Conservation (phyloP, 306 rosid species). For the Abrus precatorius region DNA sequence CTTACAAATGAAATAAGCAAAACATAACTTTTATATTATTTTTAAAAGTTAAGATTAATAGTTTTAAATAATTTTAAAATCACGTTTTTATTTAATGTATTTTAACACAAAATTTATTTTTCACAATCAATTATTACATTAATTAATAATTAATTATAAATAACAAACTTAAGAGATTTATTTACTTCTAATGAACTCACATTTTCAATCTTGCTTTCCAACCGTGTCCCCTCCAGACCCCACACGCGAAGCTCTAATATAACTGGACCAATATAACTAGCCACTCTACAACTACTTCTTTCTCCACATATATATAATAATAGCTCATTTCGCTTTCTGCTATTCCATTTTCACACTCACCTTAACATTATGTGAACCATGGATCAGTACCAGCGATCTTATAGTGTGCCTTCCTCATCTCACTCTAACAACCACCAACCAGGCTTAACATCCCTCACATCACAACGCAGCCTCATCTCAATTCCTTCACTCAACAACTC, state of each 20-base stretch:
- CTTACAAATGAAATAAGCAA: no score
- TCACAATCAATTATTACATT: no score
- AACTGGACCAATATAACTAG: constrained; percentile 1
- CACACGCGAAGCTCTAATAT: constrained; percentile 6
- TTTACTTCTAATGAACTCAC: not conserved
- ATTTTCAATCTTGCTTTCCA: constrained; percentile 37
- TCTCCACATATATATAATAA: constrained; percentile 50
- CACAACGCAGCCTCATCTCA: constrained; percentile 66
- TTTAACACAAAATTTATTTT: no score
- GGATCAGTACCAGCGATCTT: constrained; percentile 58
- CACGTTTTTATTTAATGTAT: no score
- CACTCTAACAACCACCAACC: constrained; percentile 47
- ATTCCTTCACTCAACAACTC: constrained; percentile 58
- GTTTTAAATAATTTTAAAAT: no score
- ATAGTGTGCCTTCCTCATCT: constrained; percentile 47
- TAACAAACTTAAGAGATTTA: not conserved
- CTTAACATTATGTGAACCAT: constrained; percentile 57
- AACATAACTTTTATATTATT: no score
- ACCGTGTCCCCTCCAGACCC: constrained; percentile 26
- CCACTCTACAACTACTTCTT: not conserved
- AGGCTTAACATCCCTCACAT: constrained; percentile 50
- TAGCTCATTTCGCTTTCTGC: constrained; percentile 46
- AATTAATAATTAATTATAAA: no score
- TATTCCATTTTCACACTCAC: constrained; percentile 37
- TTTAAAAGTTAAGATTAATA: no score